These are phyloP conservation scores for Colletotrichum limetticola DNA, from an alignment of 2,329 filamentous ascomycete genomes.

Conservation along the genomic window DNA sequence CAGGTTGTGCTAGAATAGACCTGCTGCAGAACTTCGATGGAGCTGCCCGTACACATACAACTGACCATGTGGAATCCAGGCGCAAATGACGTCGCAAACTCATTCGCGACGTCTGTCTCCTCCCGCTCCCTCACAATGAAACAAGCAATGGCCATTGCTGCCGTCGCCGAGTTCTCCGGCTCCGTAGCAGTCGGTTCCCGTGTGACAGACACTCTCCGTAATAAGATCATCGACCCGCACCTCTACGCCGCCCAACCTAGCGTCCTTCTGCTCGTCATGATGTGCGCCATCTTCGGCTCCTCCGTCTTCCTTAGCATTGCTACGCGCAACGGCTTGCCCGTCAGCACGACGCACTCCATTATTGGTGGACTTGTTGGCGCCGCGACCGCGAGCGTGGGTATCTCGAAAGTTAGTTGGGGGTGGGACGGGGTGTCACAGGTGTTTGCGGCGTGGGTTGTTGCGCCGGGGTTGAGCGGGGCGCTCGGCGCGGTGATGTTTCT, in stretches of 20 bases:
- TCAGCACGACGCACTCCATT: constrained; percentile 65
- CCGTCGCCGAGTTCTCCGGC: constrained; percentile 56
- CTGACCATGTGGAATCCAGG: constrained; percentile 41
- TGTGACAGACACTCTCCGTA: constrained; percentile 58
- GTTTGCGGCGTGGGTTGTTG: constrained; percentile 51
- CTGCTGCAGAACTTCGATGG: constrained; percentile 49
- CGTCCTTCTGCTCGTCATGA: constrained; percentile 64
- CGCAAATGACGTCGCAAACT: constrained; percentile 62
- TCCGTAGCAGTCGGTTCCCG: constrained; percentile 50
- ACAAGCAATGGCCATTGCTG: constrained; percentile 56
- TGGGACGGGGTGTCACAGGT: constrained; percentile 50
- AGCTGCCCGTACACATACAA: constrained; percentile 64
- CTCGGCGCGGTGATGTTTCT: constrained; percentile 47
- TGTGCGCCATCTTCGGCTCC: constrained; percentile 62
- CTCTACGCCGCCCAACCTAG: constrained; percentile 55
- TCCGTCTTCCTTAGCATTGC: constrained; percentile 64
- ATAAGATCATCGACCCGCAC: constrained; percentile 55
- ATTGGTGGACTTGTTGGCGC: constrained; percentile 54
- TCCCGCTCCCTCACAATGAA: constrained; percentile 58
- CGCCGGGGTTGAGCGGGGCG: constrained; percentile 46
- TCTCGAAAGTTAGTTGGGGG: constrained; percentile 49
- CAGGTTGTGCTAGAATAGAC: constrained; percentile 55
- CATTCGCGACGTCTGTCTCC: constrained; percentile 58
- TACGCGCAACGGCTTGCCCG: constrained; percentile 61
- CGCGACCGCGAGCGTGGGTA: constrained; percentile 49